Base-by-base conservation (phyloP, 2,329 filamentous ascomycete species). In the Verticillium longisporum region DNA sequence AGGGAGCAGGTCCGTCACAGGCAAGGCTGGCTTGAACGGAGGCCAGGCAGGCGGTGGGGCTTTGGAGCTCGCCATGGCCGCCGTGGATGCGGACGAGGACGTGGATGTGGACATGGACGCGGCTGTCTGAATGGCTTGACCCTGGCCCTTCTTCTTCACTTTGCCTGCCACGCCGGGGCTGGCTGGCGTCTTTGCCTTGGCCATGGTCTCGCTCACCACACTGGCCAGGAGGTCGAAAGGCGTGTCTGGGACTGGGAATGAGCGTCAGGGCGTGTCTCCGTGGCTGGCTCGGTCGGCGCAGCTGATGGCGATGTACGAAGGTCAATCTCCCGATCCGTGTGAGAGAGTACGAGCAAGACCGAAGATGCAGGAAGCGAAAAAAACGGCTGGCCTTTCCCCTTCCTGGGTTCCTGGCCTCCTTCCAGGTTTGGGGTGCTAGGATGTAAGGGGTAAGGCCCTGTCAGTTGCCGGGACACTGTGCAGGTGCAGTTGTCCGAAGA, bases 1-100 rank as follows among this genome's bases (percentile, higher is more conserved):
- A 33, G 91, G 79, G 7, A 73, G 70, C 14, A 96, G 84, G 66
- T 89, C 83, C 56, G 82, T 77, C 55, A 88, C 75, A 56, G 90
- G 88, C 54, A 92, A 75, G 10, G 87, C 74, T 15, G 91, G 90
- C 65, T 82, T 84, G 71, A 96, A 86, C 26, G 78, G 75, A 38
- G 91, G 91, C 91, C 91, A 94, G 56, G 83, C 83, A 37, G 79
- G 73, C 55, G 75, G 68, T 53, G 69, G 66, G 55, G 66, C 61
- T 11, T 71, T 60, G 18, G 64, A 41, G n/a, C 62, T 55, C 18
- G 66, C 59, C 26, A 61, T 61, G 31, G 66, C 55, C 33, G 56
- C 45, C 53, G 55, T 56, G 59, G 54, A 36, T 41, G 63, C 67
- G 62, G 62, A 60, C 55, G 63, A 45, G 57, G 50, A 31, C 18